Conservation (phyloP, 2,329 filamentous ascomycete species). For the Parastagonospora nodorum region DNA sequence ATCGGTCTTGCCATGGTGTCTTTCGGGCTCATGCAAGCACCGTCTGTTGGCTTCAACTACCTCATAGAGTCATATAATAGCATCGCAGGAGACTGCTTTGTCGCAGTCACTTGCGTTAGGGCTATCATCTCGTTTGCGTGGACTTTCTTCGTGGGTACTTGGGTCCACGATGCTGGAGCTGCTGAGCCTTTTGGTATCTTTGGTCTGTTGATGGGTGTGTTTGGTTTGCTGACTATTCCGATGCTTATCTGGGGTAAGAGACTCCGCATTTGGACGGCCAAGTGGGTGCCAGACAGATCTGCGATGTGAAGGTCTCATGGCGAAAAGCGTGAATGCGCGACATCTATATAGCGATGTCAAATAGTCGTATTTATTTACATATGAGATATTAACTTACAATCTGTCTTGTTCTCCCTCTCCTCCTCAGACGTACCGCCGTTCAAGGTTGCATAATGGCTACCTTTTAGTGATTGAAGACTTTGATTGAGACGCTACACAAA, state of each 20-base stretch:
- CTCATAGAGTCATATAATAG: slow-evolving; percentile 58
- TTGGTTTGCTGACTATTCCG: slow-evolving; percentile 47
- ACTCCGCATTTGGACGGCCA: slow-evolving; percentile 48
- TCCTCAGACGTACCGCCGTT: too few relatives aligned
- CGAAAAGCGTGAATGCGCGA: too few relatives aligned
- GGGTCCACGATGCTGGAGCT: slow-evolving; percentile 51
- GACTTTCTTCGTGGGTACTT: slow-evolving; percentile 59
- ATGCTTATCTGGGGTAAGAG: slow-evolving; percentile 49
- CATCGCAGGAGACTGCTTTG: slow-evolving; percentile 59
- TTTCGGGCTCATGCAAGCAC: slow-evolving; percentile 50
- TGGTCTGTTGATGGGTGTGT: slow-evolving; percentile 57
- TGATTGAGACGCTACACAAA: neutral
- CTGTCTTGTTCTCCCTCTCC: too few relatives aligned
- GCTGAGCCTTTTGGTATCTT: slow-evolving; percentile 60
- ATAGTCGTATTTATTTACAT: too few relatives aligned
- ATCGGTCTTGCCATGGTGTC: slow-evolving; percentile 48
- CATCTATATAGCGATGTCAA: too few relatives aligned
- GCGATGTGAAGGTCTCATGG: slow-evolving; percentile 10
- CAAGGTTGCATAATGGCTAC: neutral
- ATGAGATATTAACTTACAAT: too few relatives aligned
- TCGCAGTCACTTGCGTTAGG: slow-evolving; percentile 57
- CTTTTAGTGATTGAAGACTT: neutral
- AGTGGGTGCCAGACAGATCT: slow-evolving; percentile 31
- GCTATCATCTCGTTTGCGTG: slow-evolving; percentile 59
- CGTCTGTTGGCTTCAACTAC: slow-evolving; percentile 52